A percentile compares a stretch with the other conserved stretches of the same genome.
Evolutionary conservation across 768 basidiomycete species (phyloP).

Genomic region (Sistotremastrum niveocremeum): DNA sequence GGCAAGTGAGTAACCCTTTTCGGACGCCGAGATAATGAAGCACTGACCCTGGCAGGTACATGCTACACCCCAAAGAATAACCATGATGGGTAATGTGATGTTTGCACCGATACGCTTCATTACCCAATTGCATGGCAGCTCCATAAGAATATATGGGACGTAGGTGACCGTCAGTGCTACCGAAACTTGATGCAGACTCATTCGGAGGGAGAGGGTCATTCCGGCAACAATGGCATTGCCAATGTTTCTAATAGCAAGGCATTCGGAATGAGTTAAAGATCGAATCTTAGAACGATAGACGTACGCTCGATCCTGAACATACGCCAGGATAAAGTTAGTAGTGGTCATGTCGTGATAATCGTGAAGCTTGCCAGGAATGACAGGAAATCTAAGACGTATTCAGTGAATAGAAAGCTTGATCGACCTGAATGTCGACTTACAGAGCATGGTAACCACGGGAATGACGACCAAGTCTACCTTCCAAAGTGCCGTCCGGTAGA

Average conservation of each 20-base stretch:
- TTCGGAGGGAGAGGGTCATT: slow-evolving; percentile 10
- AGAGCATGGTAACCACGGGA: no score
- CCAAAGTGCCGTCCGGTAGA: no score
- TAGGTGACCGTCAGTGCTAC: slow-evolving; percentile 13
- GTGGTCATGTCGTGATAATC: no score
- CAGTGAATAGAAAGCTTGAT: no score
- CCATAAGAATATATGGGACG: slow-evolving; percentile 16
- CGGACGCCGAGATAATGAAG: not conserved
- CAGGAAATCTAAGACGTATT: no score
- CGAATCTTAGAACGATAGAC: no score
- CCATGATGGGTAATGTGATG: slow-evolving; percentile 47
- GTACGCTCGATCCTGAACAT: no score
- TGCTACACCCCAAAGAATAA: slow-evolving; percentile 57
- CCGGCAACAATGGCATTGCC: slow-evolving; percentile 12
- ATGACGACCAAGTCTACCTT: no score
- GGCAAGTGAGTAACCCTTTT: not conserved
- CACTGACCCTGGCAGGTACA: slow-evolving; percentile 42
- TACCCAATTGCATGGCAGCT: slow-evolving; percentile 15
- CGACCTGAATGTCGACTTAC: no score
- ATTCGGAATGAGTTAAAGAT: no score
- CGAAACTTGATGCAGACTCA: slow-evolving; percentile 15
- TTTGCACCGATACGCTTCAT: slow-evolving; percentile 37
- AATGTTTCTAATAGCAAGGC: not conserved
- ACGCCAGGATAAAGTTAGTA: no score
- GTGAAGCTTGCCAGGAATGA: no score